phyloP scores from a whole-genome alignment of 495 filamentous ascomycete species.

The Podospora pseudocomata region DNA sequence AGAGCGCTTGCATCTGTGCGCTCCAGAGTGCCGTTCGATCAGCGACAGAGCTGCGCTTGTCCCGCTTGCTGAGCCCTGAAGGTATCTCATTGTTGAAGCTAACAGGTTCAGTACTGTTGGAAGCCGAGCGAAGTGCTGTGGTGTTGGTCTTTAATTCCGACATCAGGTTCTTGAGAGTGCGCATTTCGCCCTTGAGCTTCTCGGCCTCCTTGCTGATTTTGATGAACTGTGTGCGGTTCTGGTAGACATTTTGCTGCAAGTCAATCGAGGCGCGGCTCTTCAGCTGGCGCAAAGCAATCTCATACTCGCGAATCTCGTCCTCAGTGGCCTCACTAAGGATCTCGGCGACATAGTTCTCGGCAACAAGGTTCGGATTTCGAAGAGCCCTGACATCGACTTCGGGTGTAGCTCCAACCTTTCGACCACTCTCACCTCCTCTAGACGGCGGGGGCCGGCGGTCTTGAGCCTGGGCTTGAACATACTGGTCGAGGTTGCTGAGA shows the following conservation, averaged over 20 bases:
- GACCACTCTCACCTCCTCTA: constrained; percentile 45
- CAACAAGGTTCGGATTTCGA: constrained; percentile 71
- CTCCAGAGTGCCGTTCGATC: constrained; percentile 96
- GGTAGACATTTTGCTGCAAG: constrained; percentile 93
- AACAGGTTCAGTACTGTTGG: constrained; percentile 36
- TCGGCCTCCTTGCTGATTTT: constrained; percentile 99
- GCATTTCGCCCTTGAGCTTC: constrained; percentile 95
- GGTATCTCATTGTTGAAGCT: constrained; percentile 40
- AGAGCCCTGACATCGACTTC: constrained; percentile 68
- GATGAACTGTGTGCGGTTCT: constrained; percentile 98
- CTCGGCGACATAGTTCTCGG: constrained; percentile 72
- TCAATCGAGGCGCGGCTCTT: constrained; percentile 81
- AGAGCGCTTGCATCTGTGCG: constrained; percentile 78
- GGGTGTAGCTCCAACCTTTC: constrained; percentile 33
- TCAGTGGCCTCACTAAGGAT: constrained; percentile 90
- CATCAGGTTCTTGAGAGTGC: constrained; percentile 80
- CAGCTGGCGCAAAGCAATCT: constrained; percentile 68
- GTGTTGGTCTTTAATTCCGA: constrained; percentile 75
- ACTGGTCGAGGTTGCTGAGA: constrained; percentile 53
- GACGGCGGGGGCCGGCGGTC: constrained; percentile 45
- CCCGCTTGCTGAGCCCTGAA: constrained; percentile 56
- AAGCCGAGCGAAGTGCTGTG: constrained; percentile 68
- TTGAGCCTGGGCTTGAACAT: constrained; percentile 48
- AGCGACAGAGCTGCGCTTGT: constrained; percentile 78
- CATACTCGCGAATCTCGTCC: constrained; percentile 83